Evolutionary conservation across 2,329 filamentous ascomycete genomes (phyloP), one percentile per base, ranked within the genome.

Genomic region (Fusarium concolor): DNA sequence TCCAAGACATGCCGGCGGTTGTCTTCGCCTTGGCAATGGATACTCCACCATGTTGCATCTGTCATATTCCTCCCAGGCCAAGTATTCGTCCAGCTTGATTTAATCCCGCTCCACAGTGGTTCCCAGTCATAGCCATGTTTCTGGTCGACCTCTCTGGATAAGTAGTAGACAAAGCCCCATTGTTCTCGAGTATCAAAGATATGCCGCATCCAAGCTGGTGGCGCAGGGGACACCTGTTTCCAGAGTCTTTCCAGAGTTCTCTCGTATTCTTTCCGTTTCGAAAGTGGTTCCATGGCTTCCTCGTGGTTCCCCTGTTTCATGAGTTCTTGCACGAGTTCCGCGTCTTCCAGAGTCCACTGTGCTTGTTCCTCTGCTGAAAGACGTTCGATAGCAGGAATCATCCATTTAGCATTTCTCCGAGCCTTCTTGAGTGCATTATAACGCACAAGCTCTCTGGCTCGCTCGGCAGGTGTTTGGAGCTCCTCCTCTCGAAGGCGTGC

Each of bases 111-210:
- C 60, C 56, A 56, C 5, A 29, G 6, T 41, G 42, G 33, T 5
- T 56, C 9, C 61, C 69, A 71, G 22, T 62, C 24, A 39, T 24
- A 15, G 33, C 52, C 24, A 38, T 55, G 29, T 20, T 29, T 55
- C 41, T 59, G 6, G 7, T 64, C 6, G 26, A 59, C 50, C 6
- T 67, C 50, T 18, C 59, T 58, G 4, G 56, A 60, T 8, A 37
- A 20, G 18, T 71, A 72, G 33, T 62, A 70, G 41, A 71, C 24
- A 29, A 65, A 70, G 4, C 70, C 67, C 28, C 42, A 68, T 6
- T 53, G 31, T 42, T 70, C 8, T 3, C 35, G n/a, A 37, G 44
- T 20, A 2, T 71, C 20, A 15, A 70, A 5, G 18, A 71, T 50
- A 2, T 65, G 10, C 29, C 51, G 55, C 0, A 71, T 28, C 67